phyloP scores from a whole-genome alignment of 331 rosid species.

The Acacia pycnantha region DNA sequence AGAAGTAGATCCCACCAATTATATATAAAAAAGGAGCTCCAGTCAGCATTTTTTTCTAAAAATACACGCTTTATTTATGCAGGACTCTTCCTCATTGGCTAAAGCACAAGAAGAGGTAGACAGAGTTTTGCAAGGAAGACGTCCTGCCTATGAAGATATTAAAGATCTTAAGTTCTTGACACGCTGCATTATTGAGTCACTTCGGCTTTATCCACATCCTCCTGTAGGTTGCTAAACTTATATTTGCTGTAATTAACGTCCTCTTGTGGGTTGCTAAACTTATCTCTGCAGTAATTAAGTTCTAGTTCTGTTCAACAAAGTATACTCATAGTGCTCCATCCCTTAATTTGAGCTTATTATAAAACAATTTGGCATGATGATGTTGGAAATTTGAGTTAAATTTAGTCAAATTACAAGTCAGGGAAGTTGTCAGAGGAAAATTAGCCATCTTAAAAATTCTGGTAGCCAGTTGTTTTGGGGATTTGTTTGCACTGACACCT shows the following conservation, averaged over 20 bases:
- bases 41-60: conserved; percentile 2
- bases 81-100: conserved; percentile 58
- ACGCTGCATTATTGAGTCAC: conserved; percentile 78
- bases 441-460: conserved; percentile 8
- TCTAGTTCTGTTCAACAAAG: background rate
- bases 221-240: conserved; percentile 59
- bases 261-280: background rate
- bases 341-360: conserved; percentile 13
- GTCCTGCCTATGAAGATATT: conserved; percentile 76
- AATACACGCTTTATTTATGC: conserved; percentile 23
- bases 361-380: conserved; percentile 17
- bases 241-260: background rate
- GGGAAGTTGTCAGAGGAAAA: background rate
- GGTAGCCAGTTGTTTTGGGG: background rate
- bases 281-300: background rate
- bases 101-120: conserved; percentile 91
- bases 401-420: background rate
- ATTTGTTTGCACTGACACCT: background rate
- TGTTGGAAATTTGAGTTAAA: conserved; percentile 16
- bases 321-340: background rate
- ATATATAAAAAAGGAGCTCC: background rate
- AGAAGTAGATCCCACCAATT: background rate
- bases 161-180: conserved; percentile 82
- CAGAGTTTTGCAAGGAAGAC: conserved; percentile 72
- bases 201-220: conserved; percentile 93